A percentile compares a stretch with the other conserved stretches of the same genome.
Evolutionary conservation across 2,329 filamentous ascomycete species (phyloP).

Genomic region (Curvularia sp.): DNA sequence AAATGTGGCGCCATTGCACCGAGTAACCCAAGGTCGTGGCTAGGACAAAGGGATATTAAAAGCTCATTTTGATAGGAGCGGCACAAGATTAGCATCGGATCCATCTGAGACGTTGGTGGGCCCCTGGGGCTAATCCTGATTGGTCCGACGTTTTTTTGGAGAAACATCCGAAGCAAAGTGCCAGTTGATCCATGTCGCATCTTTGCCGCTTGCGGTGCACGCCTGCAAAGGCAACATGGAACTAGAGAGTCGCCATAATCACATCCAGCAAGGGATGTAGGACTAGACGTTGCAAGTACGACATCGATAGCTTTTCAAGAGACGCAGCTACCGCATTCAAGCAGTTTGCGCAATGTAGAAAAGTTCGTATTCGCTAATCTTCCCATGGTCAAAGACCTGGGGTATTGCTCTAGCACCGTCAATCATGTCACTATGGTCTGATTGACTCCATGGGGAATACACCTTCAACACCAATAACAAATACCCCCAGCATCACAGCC

Average conservation of each 20-base stretch:
- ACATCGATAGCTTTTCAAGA: not conserved
- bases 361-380: slow-evolving; percentile 14
- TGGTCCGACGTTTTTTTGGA: slow-evolving; percentile 6
- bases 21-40: slow-evolving; percentile 4
- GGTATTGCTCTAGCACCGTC: slow-evolving; percentile 13
- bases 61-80: slow-evolving; percentile 14
- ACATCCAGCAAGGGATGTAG: not conserved
- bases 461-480: slow-evolving; percentile 13
- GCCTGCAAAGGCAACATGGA: not conserved
- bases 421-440: slow-evolving; percentile 6
- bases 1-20: slow-evolving; percentile 7
- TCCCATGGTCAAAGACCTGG: slow-evolving; percentile 9
- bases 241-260: not conserved
- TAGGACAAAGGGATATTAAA: slow-evolving; percentile 14
- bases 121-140: slow-evolving; percentile 4
- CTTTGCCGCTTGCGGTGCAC: not conserved
- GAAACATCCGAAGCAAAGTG: slow-evolving; percentile 9
- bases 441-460: slow-evolving; percentile 8
- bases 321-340: not conserved
- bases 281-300: not conserved
- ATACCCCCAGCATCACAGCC: not conserved
- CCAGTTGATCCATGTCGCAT: slow-evolving; percentile 14
- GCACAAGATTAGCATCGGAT: slow-evolving; percentile 10
- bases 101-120: slow-evolving; percentile 11
- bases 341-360: slow-evolving; percentile 1